phyloP scores from a whole-genome alignment of 805 yeast species.

The Saccharomycopsis sp. region DNA sequence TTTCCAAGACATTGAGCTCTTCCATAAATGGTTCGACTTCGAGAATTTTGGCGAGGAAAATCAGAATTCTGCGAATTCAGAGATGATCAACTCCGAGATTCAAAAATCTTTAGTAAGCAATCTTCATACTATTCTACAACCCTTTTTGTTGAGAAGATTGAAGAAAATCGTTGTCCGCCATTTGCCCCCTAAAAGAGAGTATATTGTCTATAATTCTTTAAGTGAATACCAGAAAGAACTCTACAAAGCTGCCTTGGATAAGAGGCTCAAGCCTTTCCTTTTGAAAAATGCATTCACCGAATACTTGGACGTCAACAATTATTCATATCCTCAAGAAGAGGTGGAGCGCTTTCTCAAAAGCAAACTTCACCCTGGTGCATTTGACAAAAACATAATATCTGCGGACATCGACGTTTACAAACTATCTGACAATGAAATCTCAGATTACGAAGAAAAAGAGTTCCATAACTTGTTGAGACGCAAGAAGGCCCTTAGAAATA shows the following conservation, averaged over 20 bases:
- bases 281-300: constrained; percentile 44
- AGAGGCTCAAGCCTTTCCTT: constrained; percentile 38
- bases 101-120: constrained; percentile 62
- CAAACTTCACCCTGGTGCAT: constrained; percentile 29
- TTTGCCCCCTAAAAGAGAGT: constrained; percentile 87
- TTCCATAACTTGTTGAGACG: not conserved
- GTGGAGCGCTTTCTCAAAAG: constrained; percentile 39
- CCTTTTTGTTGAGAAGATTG: constrained; percentile 77
- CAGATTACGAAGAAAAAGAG: constrained; percentile 10
- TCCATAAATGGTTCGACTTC: constrained; percentile 93
- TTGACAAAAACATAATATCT: constrained; percentile 22
- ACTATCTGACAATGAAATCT: constrained; percentile 16
- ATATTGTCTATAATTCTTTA: constrained; percentile 66
- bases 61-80: constrained; percentile 33
- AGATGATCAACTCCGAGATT: constrained; percentile 49
- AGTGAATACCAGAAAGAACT: constrained; percentile 57
- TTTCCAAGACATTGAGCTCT: constrained; percentile 80
- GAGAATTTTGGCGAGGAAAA: constrained; percentile 22
- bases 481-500: not conserved
- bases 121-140: constrained; percentile 81
- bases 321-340: constrained; percentile 23
- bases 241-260: constrained; percentile 45
- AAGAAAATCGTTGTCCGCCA: constrained; percentile 59
- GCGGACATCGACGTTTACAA: not conserved
- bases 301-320: constrained; percentile 38